Conservation (phyloP, 805 yeast genomes). For the Kodamaea hsintzibuensis region DNA sequence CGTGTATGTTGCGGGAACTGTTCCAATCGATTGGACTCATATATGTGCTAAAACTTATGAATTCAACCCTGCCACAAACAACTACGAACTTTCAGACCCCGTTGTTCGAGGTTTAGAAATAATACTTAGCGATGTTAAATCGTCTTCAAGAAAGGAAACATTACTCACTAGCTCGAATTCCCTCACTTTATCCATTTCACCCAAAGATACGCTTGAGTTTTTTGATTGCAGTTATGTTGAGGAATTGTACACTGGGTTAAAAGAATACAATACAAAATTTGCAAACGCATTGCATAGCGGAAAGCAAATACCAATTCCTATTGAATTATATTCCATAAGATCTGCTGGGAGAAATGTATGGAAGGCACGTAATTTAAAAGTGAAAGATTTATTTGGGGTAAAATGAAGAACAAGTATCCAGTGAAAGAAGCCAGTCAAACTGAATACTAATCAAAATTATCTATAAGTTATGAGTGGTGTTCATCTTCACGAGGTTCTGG, state of each 20-base stretch:
- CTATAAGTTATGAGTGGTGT: too few relatives aligned
- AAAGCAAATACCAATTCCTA: neutral
- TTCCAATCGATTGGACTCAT: conserved; percentile 28
- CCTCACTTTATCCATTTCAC: conserved; percentile 16
- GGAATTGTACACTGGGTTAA: conserved; percentile 13
- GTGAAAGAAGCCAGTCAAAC: too few relatives aligned
- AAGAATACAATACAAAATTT: conserved; percentile 1
- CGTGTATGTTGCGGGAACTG: conserved; percentile 23
- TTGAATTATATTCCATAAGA: neutral
- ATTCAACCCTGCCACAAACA: conserved; percentile 6
- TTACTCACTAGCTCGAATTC: conserved; percentile 14
- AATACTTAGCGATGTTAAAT: conserved; percentile 18
- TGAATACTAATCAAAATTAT: too few relatives aligned
- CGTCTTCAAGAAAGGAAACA: neutral
- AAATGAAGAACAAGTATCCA: neutral
- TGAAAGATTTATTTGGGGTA: neutral
- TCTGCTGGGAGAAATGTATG: neutral
- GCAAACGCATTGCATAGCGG: neutral
- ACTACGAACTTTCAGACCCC: conserved; percentile 24
- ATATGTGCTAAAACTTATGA: conserved; percentile 31
- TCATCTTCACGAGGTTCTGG: neutral
- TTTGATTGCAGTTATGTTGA: conserved; percentile 17
- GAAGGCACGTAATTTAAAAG: conserved; percentile 3
- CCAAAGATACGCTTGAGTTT: conserved; percentile 13
- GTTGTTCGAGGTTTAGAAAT: conserved; percentile 24